These are phyloP conservation scores for Boletus albobrunnescens DNA, from an alignment of 1,284 basidiomycete species.

Conservation along the genomic window DNA sequence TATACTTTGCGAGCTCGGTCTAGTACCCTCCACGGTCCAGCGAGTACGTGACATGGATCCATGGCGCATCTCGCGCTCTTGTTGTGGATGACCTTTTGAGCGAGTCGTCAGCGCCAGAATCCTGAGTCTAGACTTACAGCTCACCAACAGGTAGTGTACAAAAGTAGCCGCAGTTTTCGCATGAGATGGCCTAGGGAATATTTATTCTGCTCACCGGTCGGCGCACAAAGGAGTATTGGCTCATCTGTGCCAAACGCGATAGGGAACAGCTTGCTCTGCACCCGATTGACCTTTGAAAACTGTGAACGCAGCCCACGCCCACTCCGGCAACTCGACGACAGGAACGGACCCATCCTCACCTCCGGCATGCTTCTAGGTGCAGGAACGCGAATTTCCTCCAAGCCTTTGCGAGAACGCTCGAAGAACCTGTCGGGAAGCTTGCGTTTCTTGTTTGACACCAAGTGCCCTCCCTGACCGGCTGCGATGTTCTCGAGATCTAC, in stretches of 20 bases:
- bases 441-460: constrained; percentile 94
- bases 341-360: constrained; percentile 73
- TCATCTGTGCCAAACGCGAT: constrained; percentile 94
- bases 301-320: constrained; percentile 86
- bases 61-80: too few relatives aligned
- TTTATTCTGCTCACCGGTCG: constrained; percentile 68
- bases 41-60: too few relatives aligned
- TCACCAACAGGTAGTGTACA: too few relatives aligned
- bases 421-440: constrained; percentile 91
- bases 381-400: constrained; percentile 97
- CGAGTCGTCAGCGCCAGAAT: too few relatives aligned
- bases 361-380: constrained; percentile 80
- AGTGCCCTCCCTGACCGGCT: constrained; percentile 91
- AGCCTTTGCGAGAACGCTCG: constrained; percentile 95
- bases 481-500: constrained; percentile 94
- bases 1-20: constrained; percentile 88
- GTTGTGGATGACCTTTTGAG: too few relatives aligned
- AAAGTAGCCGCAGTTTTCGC: too few relatives aligned
- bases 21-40: too few relatives aligned
- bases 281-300: constrained; percentile 81
- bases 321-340: constrained; percentile 74
- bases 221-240: constrained; percentile 93
- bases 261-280: constrained; percentile 93
- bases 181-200: constrained; percentile 1
- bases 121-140: too few relatives aligned